Evolutionary conservation across 106 monocot genomes (phyloP).

Genomic region (Apostasia ramifera): DNA sequence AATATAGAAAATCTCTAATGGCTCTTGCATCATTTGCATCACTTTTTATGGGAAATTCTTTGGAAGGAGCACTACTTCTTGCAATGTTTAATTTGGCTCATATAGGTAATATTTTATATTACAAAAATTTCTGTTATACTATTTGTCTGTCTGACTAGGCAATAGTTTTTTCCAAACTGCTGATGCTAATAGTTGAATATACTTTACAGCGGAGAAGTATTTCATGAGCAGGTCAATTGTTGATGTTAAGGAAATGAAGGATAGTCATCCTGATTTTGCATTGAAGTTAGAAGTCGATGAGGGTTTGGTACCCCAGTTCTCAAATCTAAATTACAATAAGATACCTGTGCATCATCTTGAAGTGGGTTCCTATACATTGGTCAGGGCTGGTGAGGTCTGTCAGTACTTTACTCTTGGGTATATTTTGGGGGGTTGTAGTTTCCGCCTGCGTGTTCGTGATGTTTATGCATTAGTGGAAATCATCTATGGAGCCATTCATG

Average conservation of each 20-base stretch:
- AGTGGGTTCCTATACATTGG: conserved; percentile 74
- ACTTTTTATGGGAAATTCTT: conserved; percentile 89
- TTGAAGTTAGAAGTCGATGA: conserved; percentile 48
- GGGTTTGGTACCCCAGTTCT: conserved; percentile 38
- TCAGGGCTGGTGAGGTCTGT: conserved; percentile 98
- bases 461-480: neutral
- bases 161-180: neutral
- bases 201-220: conserved; percentile 83
- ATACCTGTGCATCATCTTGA: conserved; percentile 83
- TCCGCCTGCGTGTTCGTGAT: neutral
- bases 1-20: conserved; percentile 36
- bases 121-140: no score
- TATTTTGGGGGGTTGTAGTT: neutral
- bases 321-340: conserved; percentile 56
- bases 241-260: conserved; percentile 92
- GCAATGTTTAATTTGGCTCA: conserved; percentile 98
- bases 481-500: neutral
- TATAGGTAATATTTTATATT: conserved; percentile 52
- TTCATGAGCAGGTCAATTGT: conserved; percentile 80
- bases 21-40: conserved; percentile 98
- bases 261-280: conserved; percentile 88
- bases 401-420: no score
- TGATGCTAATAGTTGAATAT: conserved; percentile 3
- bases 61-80: conserved; percentile 93
- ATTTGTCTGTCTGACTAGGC: no score